Evolutionary conservation across 1,284 basidiomycete genomes (phyloP), one percentile per base, ranked within the genome.

Genomic region (Thecaphora thlaspeos): DNA sequence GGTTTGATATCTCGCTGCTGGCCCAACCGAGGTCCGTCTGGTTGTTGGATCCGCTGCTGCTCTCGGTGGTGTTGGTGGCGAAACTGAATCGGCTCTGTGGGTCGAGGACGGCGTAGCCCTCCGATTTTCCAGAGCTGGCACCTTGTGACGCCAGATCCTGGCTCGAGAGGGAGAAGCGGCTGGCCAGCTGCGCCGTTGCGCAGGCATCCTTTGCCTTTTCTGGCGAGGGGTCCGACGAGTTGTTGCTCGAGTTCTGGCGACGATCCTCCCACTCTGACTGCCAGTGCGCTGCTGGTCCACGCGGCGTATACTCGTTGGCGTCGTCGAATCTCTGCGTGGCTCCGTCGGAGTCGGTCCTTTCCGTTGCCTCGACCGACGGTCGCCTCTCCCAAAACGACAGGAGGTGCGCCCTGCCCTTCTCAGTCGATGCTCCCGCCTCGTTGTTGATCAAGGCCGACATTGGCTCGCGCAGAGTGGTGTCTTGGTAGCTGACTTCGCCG

Each of bases 131-230:
- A 8, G 39, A 21, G 14, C 21, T 4, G 4, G 10, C 14, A 21
- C 9, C 9, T 9, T 17, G 14, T 8, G 7, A 19, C 11, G 39
- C 7, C 17, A 41, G 43, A 17, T 55, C 42, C 4, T 40, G 36
- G 40, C 52, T 55, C 17, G 46, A 39, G 14, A 49, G 48, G 17
- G 54, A 55, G 54, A 51, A 50, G 7, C 48, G 54, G 21, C 43
- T 43, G 40, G 23, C 32, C 4, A 15, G 32, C 15, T 34, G 32
- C 10, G 15, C 4, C 32, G 17, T 7, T 7, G 32, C 15, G 10
- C 11, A 34, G 9, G 15, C 32, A 4, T 17, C 32, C 11, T 15
- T 8, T 4, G 4, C 7, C 32, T 34, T 17, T 15, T 34, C 15
- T 34, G 32, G 15, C 32, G 32, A 34, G 32, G 11, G 15, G 12